A percentile compares a stretch with the other conserved stretches of the same genome.
Evolutionary conservation across 2,329 filamentous ascomycete genomes (phyloP).

Genomic region (Niveomyces coronatus): DNA sequence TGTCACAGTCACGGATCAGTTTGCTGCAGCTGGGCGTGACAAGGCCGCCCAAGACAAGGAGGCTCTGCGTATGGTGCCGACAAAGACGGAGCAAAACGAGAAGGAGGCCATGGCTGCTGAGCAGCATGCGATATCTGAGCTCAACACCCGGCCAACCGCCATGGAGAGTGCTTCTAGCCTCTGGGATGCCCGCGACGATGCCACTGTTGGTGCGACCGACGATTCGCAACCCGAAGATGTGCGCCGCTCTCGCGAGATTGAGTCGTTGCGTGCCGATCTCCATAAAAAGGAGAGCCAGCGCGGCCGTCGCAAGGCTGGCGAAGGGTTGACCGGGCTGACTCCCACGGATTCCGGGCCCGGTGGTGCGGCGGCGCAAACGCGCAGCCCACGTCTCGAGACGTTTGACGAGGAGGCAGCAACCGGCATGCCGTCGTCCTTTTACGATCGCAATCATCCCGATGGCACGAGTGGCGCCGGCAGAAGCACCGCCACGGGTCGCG

Average conservation of each 20-base stretch:
- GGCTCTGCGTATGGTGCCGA: slow-evolving; percentile 53
- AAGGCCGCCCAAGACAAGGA: slow-evolving; percentile 47
- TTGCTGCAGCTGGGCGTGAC: slow-evolving; percentile 54
- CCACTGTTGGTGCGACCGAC: slow-evolving; percentile 17
- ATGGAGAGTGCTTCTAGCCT: slow-evolving; percentile 11
- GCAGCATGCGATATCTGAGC: slow-evolving; percentile 31
- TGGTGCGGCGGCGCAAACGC: slow-evolving; percentile 17
- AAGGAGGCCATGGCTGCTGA: slow-evolving; percentile 26
- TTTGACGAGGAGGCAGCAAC: slow-evolving; percentile 36
- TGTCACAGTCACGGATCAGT: slow-evolving; percentile 61
- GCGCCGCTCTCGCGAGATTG: slow-evolving; percentile 27
- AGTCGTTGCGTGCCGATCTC: slow-evolving; percentile 26
- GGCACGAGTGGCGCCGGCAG: background rate
- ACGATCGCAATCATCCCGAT: slow-evolving; percentile 6
- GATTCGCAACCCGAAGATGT: slow-evolving; percentile 16
- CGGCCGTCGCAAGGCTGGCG: slow-evolving; percentile 39
- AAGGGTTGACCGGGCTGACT: slow-evolving; percentile 27
- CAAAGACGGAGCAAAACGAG: slow-evolving; percentile 18
- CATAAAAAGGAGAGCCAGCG: slow-evolving; percentile 34
- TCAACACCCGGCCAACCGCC: slow-evolving; percentile 30
- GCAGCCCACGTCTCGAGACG: slow-evolving; percentile 22
- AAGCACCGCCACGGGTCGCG: too few species aligned
- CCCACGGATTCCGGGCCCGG: slow-evolving; percentile 17
- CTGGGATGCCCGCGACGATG: slow-evolving; percentile 19
- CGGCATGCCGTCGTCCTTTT: slow-evolving; percentile 17